A percentile compares a stretch with the other conserved stretches of the same genome.
These are phyloP conservation scores for Coriolopsis trogii DNA, from an alignment of 1,284 basidiomycete species.

Conservation along the genomic window DNA sequence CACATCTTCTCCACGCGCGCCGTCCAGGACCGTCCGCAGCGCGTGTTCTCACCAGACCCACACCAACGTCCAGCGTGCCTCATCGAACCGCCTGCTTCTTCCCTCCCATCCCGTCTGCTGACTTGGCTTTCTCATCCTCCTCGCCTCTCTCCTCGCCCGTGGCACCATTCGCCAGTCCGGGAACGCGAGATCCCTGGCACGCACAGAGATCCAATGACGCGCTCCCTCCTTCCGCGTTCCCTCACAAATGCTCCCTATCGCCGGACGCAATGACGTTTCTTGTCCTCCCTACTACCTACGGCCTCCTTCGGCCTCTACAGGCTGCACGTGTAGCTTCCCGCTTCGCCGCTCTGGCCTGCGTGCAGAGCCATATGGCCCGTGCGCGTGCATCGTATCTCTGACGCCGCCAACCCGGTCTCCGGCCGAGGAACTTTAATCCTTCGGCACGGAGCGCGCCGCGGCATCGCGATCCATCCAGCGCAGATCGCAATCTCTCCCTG, in stretches of 20 bases:
- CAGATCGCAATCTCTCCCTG: slow-evolving; percentile 15
- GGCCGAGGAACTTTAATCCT: slow-evolving; percentile 7
- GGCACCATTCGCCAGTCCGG: slow-evolving; percentile 8
- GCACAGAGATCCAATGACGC: slow-evolving; percentile 16
- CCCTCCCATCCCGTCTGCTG: slow-evolving; percentile 27
- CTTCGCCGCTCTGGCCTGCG: slow-evolving; percentile 4
- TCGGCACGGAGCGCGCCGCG: slow-evolving; percentile 17
- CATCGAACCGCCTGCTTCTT: slow-evolving; percentile 14
- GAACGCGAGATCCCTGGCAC: slow-evolving; percentile 12
- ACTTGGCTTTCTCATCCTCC: slow-evolving; percentile 19
- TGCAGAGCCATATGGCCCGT: slow-evolving; percentile 2
- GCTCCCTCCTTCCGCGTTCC: too few species aligned
- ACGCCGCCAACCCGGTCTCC: background rate
- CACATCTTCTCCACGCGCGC: slow-evolving; percentile 23
- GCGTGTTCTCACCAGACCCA: slow-evolving; percentile 9
- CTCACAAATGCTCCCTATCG: slow-evolving; percentile 13
- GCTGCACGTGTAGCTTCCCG: too few species aligned
- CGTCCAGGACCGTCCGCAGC: background rate
- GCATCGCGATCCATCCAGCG: slow-evolving; percentile 13
- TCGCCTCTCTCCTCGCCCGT: slow-evolving; percentile 15
- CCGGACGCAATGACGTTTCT: slow-evolving; percentile 9
- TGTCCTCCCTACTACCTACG: too few species aligned
- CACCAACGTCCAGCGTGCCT: slow-evolving; percentile 28
- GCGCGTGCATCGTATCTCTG: background rate
- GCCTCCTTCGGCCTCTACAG: too few species aligned